Percentiles rank a stretch among this genome's conserved stretches.
Conservation (phyloP, 257 asterid genomes). For the Cruciata laevipes region DNA sequence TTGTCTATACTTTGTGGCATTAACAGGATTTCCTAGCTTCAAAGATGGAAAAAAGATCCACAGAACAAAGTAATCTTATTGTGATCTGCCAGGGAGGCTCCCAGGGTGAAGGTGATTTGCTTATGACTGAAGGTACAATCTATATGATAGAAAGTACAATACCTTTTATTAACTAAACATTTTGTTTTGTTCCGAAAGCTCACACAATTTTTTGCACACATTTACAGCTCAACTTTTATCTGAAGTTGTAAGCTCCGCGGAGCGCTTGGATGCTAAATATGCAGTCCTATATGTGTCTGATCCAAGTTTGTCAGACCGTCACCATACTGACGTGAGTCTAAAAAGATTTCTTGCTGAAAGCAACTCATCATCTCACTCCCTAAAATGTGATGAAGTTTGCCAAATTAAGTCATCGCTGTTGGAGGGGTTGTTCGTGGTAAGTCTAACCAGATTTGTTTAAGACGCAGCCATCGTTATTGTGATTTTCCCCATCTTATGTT, state of each 20-base stretch:
- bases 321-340: conserved; percentile 38
- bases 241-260: conserved; percentile 52
- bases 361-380: conserved; percentile 39
- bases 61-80: conserved; percentile 51
- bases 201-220: conserved; percentile 17
- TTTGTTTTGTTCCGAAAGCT: conserved; percentile 11
- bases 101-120: conserved; percentile 30
- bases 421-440: conserved; percentile 89
- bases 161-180: conserved; percentile 11
- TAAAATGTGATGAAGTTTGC: conserved; percentile 84
- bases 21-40: conserved; percentile 65
- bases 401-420: conserved; percentile 78
- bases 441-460: conserved; percentile 16
- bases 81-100: conserved; percentile 62
- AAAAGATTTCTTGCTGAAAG: conserved; percentile 92
- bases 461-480: not conserved
- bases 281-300: conserved; percentile 68
- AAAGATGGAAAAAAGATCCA: conserved; percentile 40
- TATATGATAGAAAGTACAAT: not conserved
- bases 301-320: conserved; percentile 42
- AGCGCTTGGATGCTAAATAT: conserved; percentile 68
- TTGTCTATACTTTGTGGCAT: conserved; percentile 5
- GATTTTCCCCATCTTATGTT: conserved; percentile 6
- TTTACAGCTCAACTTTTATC: conserved; percentile 71
- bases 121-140: conserved; percentile 54